Percentiles rank a stretch among this genome's conserved stretches.
Evolutionary conservation across 306 rosid genomes (phyloP).

Genomic region (Chamaecrista fasciculata): DNA sequence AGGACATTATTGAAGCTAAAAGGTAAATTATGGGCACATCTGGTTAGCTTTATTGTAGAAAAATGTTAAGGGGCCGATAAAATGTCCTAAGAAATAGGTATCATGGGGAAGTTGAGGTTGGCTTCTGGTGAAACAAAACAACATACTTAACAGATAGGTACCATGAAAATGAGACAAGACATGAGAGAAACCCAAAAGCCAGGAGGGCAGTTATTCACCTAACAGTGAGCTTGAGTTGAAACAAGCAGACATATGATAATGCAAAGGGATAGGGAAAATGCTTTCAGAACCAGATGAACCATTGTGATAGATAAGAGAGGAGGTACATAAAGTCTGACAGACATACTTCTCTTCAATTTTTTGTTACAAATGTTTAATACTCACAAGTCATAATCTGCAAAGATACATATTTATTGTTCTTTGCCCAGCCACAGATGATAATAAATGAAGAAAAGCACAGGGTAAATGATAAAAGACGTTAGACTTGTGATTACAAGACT

Average conservation of each 20-base stretch:
- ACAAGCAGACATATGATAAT: neutral
- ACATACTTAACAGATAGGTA: slow-evolving; percentile 8
- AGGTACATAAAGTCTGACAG: neutral
- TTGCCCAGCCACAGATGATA: neutral
- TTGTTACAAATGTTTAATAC: neutral
- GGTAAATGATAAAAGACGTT: neutral
- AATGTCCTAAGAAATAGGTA: neutral
- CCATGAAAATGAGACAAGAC: slow-evolving; percentile 1
- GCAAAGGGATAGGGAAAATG: neutral
- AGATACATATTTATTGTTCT: neutral
- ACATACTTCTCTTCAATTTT: neutral
- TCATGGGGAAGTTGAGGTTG: slow-evolving; percentile 1
- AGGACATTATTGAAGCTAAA: neutral
- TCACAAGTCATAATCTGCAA: neutral
- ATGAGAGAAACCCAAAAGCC: neutral
- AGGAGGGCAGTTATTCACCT: neutral
- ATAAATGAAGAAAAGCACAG: neutral
- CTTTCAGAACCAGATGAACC: neutral
- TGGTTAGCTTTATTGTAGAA: neutral
- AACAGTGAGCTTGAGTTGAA: too few relatives aligned
- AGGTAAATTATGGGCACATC: neutral
- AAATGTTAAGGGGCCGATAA: neutral
- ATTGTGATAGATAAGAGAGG: neutral
- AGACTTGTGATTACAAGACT: neutral
- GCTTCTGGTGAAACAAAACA: neutral